Percentiles rank a stretch among this genome's conserved stretches.
Evolutionary conservation across 768 basidiomycete genomes (phyloP).

Genomic region (Suillus discolor): DNA sequence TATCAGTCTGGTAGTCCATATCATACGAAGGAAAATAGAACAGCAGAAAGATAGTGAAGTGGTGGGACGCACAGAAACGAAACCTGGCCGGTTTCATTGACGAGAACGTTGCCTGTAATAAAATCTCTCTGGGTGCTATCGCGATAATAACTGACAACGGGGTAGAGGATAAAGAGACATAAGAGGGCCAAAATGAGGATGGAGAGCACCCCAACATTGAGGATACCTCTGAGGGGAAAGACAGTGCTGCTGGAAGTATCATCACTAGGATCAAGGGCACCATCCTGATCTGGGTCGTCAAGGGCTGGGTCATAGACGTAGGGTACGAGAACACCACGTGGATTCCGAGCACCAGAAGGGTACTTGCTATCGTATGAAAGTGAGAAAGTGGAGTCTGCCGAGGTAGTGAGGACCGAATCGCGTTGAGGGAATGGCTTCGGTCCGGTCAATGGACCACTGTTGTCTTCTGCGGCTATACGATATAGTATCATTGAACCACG

Average conservation of each 20-base stretch:
- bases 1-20: background rate
- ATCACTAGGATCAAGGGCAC: constrained; percentile 60
- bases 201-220: constrained; percentile 72
- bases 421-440: constrained; percentile 34
- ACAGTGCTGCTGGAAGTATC: constrained; percentile 28
- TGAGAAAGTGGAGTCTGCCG: constrained; percentile 52
- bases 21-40: constrained; percentile 15
- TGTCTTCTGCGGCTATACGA: constrained; percentile 47
- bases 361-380: constrained; percentile 66
- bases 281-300: constrained; percentile 73
- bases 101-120: constrained; percentile 63
- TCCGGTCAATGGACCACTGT: constrained; percentile 35
- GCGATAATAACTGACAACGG: constrained; percentile 60
- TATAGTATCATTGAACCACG: constrained; percentile 71
- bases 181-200: constrained; percentile 64
- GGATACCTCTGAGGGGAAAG: constrained; percentile 49
- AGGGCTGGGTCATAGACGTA: constrained; percentile 70
- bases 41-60: constrained; percentile 5
- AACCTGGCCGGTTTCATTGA: constrained; percentile 72
- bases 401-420: constrained; percentile 51
- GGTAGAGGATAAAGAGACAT: constrained; percentile 80
- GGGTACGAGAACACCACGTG: constrained; percentile 50
- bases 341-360: constrained; percentile 42
- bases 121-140: constrained; percentile 39
- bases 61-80: constrained; percentile 46